Conservation (phyloP, 352 stramenopile species). For the Globisporangium spiculum region DNA sequence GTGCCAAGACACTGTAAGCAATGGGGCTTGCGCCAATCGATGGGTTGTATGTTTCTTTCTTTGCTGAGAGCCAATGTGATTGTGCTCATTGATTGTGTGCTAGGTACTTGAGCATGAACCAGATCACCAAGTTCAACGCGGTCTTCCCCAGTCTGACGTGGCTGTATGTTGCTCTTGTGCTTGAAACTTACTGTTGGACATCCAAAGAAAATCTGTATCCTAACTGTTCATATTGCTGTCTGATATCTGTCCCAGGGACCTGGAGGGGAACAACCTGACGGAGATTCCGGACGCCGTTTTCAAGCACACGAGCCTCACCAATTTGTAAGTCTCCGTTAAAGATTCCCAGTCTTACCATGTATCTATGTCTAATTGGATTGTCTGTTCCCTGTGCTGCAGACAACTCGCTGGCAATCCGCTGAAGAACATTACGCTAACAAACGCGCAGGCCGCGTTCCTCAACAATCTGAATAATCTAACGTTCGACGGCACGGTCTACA, state of each 20-base stretch:
- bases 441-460: constrained; percentile 1
- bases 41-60: too few species aligned
- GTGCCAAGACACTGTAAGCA: too few species aligned
- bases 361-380: too few species aligned
- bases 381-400: background rate
- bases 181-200: too few species aligned
- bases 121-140: background rate
- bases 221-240: too few species aligned
- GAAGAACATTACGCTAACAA: constrained; percentile 4
- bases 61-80: too few species aligned
- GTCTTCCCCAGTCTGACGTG: background rate
- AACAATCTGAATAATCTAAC: constrained; percentile 1
- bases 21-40: too few species aligned
- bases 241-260: background rate
- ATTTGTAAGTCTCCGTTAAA: background rate
- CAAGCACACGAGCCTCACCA: constrained; percentile 1
- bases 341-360: too few species aligned
- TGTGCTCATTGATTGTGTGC: too few species aligned
- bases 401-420: constrained; percentile 2
- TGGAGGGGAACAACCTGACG: background rate
- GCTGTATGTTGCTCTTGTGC: background rate
- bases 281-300: constrained; percentile 6
- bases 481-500: constrained; percentile 3
- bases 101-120: background rate
- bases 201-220: too few species aligned